Evolutionary conservation across 2,329 filamentous ascomycete species (phyloP).

Genomic region (Pyricularia sp.): DNA sequence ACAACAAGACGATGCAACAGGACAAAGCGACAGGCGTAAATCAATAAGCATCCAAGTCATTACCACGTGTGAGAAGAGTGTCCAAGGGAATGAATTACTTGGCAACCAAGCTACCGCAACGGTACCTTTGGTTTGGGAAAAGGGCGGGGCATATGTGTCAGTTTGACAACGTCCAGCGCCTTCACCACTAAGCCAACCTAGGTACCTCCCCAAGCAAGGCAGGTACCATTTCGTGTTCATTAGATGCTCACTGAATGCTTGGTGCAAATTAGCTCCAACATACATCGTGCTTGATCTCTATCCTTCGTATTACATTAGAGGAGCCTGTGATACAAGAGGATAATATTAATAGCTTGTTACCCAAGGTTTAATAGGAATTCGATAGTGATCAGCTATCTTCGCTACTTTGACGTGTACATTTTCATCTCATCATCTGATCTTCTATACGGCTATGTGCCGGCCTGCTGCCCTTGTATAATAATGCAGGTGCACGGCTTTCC

Average conservation of each 20-base stretch:
- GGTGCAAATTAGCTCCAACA: neutral
- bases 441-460: neutral
- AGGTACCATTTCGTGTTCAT: too few relatives aligned
- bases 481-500: neutral
- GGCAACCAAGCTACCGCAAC: neutral
- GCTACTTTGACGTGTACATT: neutral
- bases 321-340: neutral
- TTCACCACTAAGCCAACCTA: neutral
- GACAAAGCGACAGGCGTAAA: neutral
- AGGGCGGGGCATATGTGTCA: neutral
- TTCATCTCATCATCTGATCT: slow-evolving; percentile 1
- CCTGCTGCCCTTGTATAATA: neutral
- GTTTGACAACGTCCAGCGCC: neutral
- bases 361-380: neutral
- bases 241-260: neutral
- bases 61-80: neutral
- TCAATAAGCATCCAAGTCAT: neutral
- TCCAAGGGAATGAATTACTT: neutral
- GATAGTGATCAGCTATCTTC: neutral
- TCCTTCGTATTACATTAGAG: neutral
- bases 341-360: neutral
- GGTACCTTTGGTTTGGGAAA: neutral
- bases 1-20: neutral
- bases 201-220: too few relatives aligned
- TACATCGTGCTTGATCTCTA: neutral